Evolutionary conservation across 148 eudicot species (phyloP).

Genomic region (Cornus controversa): DNA sequence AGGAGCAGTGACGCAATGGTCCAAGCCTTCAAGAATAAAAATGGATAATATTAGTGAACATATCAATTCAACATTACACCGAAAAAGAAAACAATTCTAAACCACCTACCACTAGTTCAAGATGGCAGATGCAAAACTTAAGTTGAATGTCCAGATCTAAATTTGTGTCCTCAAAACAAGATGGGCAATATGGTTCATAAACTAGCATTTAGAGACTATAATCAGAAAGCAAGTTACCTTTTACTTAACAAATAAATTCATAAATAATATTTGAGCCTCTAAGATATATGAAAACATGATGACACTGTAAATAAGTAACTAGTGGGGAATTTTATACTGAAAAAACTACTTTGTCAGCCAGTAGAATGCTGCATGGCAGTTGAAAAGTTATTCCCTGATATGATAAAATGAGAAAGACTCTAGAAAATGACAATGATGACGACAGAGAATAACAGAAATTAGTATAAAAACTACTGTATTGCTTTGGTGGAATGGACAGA

Average conservation of each 20-base stretch:
- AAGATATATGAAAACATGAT: background rate
- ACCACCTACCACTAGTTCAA: background rate
- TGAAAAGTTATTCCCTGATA: background rate
- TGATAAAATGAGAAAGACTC: background rate
- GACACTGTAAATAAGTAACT: background rate
- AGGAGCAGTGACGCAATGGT: constrained; percentile 65
- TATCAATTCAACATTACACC: constrained; percentile 1
- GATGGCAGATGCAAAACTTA: background rate
- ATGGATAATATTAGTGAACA: constrained; percentile 1
- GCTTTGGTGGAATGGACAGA: background rate
- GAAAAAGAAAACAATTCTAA: background rate
- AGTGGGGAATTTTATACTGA: background rate
- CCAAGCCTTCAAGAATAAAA: constrained; percentile 47
- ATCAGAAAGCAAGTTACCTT: background rate
- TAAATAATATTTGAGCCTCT: background rate
- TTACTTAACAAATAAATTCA: background rate
- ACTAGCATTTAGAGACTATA: background rate
- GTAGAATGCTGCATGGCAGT: background rate
- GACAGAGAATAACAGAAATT: background rate
- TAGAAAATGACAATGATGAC: background rate
- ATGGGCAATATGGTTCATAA: background rate
- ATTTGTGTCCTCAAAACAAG: background rate
- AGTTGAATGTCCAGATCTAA: background rate
- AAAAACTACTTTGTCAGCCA: background rate
- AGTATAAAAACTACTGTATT: background rate